Evolutionary conservation across 2,329 filamentous ascomycete genomes (phyloP), one percentile per base, ranked within the genome.

Genomic region (Zymoseptoria brevis): DNA sequence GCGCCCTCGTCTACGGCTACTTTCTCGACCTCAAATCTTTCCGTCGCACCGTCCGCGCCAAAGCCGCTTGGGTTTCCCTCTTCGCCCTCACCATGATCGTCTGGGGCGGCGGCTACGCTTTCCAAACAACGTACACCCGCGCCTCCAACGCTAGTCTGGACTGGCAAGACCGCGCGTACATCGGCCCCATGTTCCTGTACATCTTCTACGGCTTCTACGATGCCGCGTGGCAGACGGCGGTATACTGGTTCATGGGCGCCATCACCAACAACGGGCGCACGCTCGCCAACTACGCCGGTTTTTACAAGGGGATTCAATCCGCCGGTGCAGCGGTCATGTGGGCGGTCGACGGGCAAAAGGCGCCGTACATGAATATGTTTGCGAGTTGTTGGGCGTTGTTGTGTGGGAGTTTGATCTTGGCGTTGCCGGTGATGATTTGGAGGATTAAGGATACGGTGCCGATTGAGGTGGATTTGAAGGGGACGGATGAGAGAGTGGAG

Each of bases 221-320:
- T 72, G 90, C 92, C 50, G 83, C 86, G 57, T 96, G 90, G 87
- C 93, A 97, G 78, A 93, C 90, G 0, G 86, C 81, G 69, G 86
- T 92, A 54, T 96, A 97, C 80, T 96, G 92, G 92, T 92, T 88
- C 78, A 96, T 97, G 88, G 93, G 93, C 55, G 84, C 92, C 7
- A 81, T 96, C 50, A 92, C 89, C 71, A 97, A 97, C 83, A 96
- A 93, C 64, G 85, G 89, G 61, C 90, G 92, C 74, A 93, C 91
- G 74, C 83, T 93, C 26, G 92, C 93, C 77, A 96, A 96, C 79
- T 88, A 93, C 70, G 88, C 90, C 50, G 92, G 89, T 63, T 92
- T 89, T 79, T 94, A 94, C 82, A 94, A 94, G 78, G 87, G 87
- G 55, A 88, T 96, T 64, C 90, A 96, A 74, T 93, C 89, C n/a